A percentile compares a stretch with the other conserved stretches of the same genome.
Conservation (phyloP, 1,139 yeast genomes). For the Meyerozyma guilliermondii region DNA sequence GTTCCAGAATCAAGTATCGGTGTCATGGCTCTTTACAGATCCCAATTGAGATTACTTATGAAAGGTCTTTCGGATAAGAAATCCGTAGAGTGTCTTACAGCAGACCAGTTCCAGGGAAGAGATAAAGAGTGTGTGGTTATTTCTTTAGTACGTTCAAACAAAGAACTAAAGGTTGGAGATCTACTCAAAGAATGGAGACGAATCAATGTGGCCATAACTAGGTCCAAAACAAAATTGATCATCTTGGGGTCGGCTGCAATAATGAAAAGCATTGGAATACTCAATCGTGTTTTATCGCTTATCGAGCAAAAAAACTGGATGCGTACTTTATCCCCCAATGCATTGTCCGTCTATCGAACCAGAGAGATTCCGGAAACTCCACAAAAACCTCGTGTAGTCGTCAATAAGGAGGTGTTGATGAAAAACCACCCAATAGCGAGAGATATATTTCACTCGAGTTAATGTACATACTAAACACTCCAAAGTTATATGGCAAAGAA, state of each 20-base stretch:
- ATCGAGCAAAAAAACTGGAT: conserved; percentile 63
- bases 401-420: not conserved
- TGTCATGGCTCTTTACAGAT: conserved; percentile 82
- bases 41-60: conserved; percentile 61
- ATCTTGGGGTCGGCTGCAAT: conserved; percentile 76
- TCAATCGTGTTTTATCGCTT: conserved; percentile 59
- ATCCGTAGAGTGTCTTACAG: conserved; percentile 76
- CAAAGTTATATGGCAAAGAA: conserved; percentile 27
- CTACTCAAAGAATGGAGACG: conserved; percentile 85
- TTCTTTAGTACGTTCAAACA: conserved; percentile 81
- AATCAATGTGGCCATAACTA: conserved; percentile 87
- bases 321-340: conserved; percentile 44
- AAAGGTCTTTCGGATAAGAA: conserved; percentile 33
- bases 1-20: conserved; percentile 62
- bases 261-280: conserved; percentile 48
- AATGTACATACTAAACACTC: conserved; percentile 3
- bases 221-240: conserved; percentile 81
- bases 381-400: not conserved
- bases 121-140: conserved; percentile 89
- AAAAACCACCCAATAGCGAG: not conserved
- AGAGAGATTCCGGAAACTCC: conserved; percentile 24
- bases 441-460: not conserved
- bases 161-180: conserved; percentile 65
- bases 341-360: conserved; percentile 14
- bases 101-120: conserved; percentile 94